A percentile compares a stretch with the other conserved stretches of the same genome.
Evolutionary conservation across 495 filamentous ascomycete species (phyloP).

Genomic region (Staphylotrichum tortipilum): DNA sequence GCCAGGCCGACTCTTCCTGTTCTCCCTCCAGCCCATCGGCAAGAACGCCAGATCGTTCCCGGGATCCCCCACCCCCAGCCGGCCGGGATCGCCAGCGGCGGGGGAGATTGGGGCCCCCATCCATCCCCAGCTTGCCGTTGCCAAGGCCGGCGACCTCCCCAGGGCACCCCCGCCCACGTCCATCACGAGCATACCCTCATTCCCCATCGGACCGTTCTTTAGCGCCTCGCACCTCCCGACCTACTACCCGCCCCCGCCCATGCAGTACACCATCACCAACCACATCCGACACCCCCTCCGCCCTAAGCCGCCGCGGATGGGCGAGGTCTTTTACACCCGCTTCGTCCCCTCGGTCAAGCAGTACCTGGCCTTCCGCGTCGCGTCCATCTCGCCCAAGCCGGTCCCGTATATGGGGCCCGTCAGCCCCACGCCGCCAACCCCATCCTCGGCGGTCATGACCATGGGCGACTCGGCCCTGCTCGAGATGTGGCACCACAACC

Average conservation of each 20-base stretch:
- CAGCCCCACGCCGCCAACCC: constrained; percentile 26
- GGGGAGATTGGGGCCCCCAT: constrained; percentile 21
- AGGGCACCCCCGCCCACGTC: constrained; percentile 23
- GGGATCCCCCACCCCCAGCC: constrained; percentile 42
- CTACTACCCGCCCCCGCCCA: constrained; percentile 76
- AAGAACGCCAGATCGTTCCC: constrained; percentile 45
- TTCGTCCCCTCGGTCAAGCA: constrained; percentile 75
- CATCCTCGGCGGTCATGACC: constrained; percentile 21
- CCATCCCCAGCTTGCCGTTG: constrained; percentile 9
- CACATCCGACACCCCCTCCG: constrained; percentile 78
- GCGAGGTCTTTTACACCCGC: constrained; percentile 81
- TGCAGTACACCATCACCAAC: constrained; percentile 73
- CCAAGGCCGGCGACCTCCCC: constrained; percentile 23
- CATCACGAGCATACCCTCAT: constrained; percentile 26
- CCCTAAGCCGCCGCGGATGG: constrained; percentile 80
- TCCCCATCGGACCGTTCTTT: constrained; percentile 57
- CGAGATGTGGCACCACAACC: constrained; percentile 83
- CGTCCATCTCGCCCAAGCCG: constrained; percentile 48
- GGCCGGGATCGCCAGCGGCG: constrained; percentile 53
- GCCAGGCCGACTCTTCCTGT: constrained; percentile 77
- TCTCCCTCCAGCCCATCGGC: constrained; percentile 59
- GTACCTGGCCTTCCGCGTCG: constrained; percentile 81
- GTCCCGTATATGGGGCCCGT: constrained; percentile 48
- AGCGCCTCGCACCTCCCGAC: constrained; percentile 78
- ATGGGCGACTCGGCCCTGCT: constrained; percentile 65